Base-by-base conservation (phyloP, 2,329 filamentous ascomycete species). In the Coniochaeta sp. region DNA sequence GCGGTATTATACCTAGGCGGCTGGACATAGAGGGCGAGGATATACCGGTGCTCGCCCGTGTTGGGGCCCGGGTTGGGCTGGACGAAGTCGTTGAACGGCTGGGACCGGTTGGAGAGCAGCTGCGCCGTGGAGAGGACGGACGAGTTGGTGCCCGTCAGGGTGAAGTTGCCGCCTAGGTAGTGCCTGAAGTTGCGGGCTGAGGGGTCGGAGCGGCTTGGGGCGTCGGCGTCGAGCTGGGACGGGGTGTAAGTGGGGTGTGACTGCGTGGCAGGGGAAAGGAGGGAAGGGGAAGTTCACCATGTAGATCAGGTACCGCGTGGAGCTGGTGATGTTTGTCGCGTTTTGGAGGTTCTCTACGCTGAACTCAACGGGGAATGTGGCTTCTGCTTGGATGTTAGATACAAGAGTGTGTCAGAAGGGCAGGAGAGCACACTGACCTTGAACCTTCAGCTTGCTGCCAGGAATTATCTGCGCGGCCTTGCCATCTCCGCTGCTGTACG, bases 181-280 rank as follows among this genome's bases (percentile, higher is more conserved):
- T 66, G 63, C 20, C 61, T 57, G 16, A 66, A 54, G 52, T 60
- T 62, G 4, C 63, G 55, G 8, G 58, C 55, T 12, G 58, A 61
- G 8, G 65, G 65, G 20, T 59, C 56, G 22, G 53, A 56, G 28
- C 61, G 61, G 3, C 55, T 56, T 1, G 65, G 65, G 6, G 63
- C 61, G 47, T 67, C 65, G 10, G 63, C 63, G 26, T 66, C 65
- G n/a, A 66, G 57, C 56, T 63, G 27, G n/a, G n/a, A n/a, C n/a
- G n/a, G n/a, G n/a, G n/a, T n/a, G n/a, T n/a, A n/a, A n/a, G n/a
- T n/a, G n/a, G n/a, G n/a, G n/a, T n/a, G n/a, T n/a, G n/a, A n/a
- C n/a, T n/a, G n/a, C n/a, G n/a, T n/a, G n/a, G n/a, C n/a, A n/a
- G n/a, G n/a, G n/a, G n/a, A n/a, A n/a, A n/a, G n/a, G n/a, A n/a